Percentiles rank a stretch among this genome's conserved stretches.
phyloP scores from a whole-genome alignment of 176 grass and related monocot genomes.

The Aegilops umbellulata region DNA sequence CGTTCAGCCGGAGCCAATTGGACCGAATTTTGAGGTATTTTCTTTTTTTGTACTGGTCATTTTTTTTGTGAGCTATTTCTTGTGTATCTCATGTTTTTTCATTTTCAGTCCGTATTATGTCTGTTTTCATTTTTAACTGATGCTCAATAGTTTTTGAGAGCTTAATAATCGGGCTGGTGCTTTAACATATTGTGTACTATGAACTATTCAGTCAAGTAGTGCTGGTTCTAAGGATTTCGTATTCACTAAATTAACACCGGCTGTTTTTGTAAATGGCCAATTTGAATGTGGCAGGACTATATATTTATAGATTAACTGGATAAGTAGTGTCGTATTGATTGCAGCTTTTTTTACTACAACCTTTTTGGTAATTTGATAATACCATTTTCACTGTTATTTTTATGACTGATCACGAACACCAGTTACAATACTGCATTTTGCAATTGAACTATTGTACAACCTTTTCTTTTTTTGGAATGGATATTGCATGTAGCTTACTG shows the following conservation, averaged over 20 bases:
- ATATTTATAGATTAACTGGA: neutral
- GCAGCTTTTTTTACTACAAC: neutral
- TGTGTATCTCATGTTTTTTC: too few relatives aligned
- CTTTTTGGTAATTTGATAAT: neutral
- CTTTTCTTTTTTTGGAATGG: too few relatives aligned
- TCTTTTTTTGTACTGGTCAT: too few relatives aligned
- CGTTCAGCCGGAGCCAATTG: too few relatives aligned
- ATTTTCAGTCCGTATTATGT: too few relatives aligned
- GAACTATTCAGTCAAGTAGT: neutral
- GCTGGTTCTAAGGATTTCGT: neutral
- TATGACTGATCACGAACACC: too few relatives aligned
- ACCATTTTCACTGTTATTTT: neutral
- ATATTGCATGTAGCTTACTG: too few relatives aligned
- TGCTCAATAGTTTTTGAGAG: neutral
- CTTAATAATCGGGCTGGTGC: neutral
- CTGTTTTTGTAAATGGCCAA: slow-evolving; percentile 3
- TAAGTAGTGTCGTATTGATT: neutral
- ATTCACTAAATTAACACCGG: neutral
- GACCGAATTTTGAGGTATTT: too few relatives aligned
- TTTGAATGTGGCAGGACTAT: neutral
- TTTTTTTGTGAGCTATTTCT: neutral
- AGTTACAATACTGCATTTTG: too few relatives aligned
- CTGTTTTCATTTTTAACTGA: neutral
- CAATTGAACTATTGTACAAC: too few relatives aligned
- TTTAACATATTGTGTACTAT: slow-evolving; percentile 11